Conservation (phyloP, 2,329 filamentous ascomycete genomes). For the Pseudocercospora pini-densiflorae region DNA sequence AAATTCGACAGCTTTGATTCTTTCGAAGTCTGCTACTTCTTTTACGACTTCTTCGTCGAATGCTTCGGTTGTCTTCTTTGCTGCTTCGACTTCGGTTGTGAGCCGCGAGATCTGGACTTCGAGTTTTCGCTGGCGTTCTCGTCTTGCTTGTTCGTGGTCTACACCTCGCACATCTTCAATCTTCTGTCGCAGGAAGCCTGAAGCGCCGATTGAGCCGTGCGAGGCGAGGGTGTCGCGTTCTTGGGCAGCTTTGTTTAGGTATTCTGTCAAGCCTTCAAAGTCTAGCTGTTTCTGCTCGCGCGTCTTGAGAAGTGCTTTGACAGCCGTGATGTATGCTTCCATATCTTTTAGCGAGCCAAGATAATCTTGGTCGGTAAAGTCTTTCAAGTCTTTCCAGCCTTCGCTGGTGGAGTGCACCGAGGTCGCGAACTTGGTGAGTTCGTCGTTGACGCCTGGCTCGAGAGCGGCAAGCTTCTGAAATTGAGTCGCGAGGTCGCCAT, state of each 20-base stretch:
- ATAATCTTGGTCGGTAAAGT: conserved; percentile 95
- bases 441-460: conserved; percentile 82
- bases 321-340: conserved; percentile 87
- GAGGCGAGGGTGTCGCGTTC: conserved; percentile 82
- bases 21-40: conserved; percentile 91
- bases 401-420: conserved; percentile 82
- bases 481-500: conserved; percentile 87
- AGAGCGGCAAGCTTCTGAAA: conserved; percentile 91
- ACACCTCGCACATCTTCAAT: conserved; percentile 96
- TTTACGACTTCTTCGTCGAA: conserved; percentile 97
- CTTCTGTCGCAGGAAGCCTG: conserved; percentile 88
- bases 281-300: conserved; percentile 98
- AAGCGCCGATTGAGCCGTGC: conserved; percentile 66
- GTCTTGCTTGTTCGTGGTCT: conserved; percentile 88
- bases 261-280: conserved; percentile 94
- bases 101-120: conserved; percentile 93
- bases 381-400: conserved; percentile 79
- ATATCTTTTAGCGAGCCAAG: conserved; percentile 91
- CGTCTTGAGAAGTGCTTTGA: conserved; percentile 87
- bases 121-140: conserved; percentile 85
- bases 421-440: conserved; percentile 83
- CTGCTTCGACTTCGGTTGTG: conserved; percentile 84
- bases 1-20: conserved; percentile 91
- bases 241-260: conserved; percentile 85
- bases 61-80: conserved; percentile 83